Evolutionary conservation across 495 filamentous ascomycete species (phyloP).

Genomic region (Penicillium turbatum): DNA sequence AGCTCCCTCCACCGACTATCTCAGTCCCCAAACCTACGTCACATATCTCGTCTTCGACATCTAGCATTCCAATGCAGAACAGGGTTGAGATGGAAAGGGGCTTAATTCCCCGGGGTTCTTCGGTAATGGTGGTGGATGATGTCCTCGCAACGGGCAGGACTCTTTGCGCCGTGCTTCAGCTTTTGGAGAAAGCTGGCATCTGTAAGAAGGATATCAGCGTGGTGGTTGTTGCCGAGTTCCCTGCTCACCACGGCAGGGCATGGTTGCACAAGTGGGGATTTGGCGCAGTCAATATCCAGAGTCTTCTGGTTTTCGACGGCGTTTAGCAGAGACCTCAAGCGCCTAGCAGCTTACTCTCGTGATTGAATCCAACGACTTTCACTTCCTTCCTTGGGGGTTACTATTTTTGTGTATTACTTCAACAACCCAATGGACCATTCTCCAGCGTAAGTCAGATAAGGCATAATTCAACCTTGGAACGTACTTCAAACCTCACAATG

Average conservation of each 20-base stretch:
- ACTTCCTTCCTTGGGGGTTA: background rate
- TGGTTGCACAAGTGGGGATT: constrained; percentile 50
- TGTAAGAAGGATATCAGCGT: constrained; percentile 41
- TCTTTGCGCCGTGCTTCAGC: constrained; percentile 53
- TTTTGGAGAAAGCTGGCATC: constrained; percentile 47
- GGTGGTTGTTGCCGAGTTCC: constrained; percentile 61
- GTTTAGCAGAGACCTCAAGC: background rate
- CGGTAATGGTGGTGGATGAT: constrained; percentile 61
- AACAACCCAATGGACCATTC: no score
- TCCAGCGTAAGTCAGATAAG: no score
- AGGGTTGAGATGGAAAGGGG: constrained; percentile 51
- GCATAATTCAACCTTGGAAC: no score
- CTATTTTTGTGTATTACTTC: no score
- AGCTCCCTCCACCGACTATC: constrained; percentile 56
- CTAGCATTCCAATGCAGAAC: constrained; percentile 31
- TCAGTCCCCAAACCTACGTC: constrained; percentile 48
- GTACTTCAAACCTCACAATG: no score
- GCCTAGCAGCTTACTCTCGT: background rate
- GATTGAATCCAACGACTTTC: background rate
- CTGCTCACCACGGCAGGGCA: constrained; percentile 53
- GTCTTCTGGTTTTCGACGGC: constrained; percentile 51
- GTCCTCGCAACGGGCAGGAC: constrained; percentile 59
- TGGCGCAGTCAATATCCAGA: constrained; percentile 53
- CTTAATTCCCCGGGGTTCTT: constrained; percentile 39
- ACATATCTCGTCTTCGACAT: constrained; percentile 52